Evolutionary conservation across 805 yeast genomes (phyloP), one percentile per base, ranked within the genome.

Genomic region (Ogataea thermomethanolica): DNA sequence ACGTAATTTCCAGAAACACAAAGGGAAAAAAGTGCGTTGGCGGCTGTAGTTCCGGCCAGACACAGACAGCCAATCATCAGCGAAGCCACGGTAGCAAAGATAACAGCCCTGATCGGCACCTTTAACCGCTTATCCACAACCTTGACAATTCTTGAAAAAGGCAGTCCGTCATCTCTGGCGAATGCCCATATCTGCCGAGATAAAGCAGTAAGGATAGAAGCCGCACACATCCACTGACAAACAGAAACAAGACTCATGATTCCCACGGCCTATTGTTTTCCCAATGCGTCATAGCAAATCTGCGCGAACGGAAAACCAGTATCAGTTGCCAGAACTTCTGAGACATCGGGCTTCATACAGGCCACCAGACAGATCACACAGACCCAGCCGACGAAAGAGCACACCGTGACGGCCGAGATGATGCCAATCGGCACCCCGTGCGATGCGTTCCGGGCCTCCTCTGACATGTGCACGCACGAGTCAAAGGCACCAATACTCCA

Each of bases 401-500:
- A 79, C 21, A 69, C 67, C n/a, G 67, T 44, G 35, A 80, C 76
- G 4, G 85, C 74, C 20, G 79, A 70, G 20, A 77, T 62, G 31
- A 82, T 81, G 32, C 86, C 88, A 33, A 75, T 60, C 4, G 89
- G 87, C 4, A 80, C 81, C 8, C 84, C 76, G 35, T 67, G 66
- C 3, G 78, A 65, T 17, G 88, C 82, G 54, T 79, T 74, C 40
- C 67, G 65, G 15, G 83, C 82, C 58, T 82, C 88, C 58, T 82
- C 89, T 14, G 82, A 69, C 76, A 79, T 76, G 63, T 82, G 88
- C 36, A 82, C 78, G 52, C 82, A 77, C 5, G 84, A 74, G 57
- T 82, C 88, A 56, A 80, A 81, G 0, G 84, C 79, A 20, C 84
- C 84, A 55, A 82, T 81, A 14, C 85, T 78, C 89, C 90, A 83